Evolutionary conservation across 1,284 basidiomycete genomes (phyloP).

Genomic region (Cutaneotrichosporon spelunceum): DNA sequence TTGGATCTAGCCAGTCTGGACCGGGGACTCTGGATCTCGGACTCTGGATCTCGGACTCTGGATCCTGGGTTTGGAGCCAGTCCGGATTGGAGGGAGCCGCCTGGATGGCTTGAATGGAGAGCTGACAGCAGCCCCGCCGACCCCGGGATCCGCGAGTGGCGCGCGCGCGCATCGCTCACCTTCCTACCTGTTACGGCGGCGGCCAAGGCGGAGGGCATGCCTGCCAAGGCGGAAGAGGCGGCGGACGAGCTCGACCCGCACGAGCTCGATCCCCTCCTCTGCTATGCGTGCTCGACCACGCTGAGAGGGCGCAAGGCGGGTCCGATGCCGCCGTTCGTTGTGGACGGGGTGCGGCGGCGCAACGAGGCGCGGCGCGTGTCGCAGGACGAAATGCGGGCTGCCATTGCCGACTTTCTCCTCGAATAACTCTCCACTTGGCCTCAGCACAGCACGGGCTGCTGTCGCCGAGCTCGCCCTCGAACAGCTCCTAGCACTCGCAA

Average conservation of each 20-base stretch:
- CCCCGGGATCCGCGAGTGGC: slow-evolving; percentile 67
- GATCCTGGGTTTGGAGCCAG: too few relatives aligned
- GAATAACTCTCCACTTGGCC: too few relatives aligned
- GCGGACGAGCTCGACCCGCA: too few relatives aligned
- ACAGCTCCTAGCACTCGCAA: too few relatives aligned
- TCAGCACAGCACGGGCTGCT: too few relatives aligned
- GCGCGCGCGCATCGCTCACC: slow-evolving; percentile 66
- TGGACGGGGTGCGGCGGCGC: neutral
- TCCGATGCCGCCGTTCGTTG: slow-evolving; percentile 1
- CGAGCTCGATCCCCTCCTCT: slow-evolving; percentile 61
- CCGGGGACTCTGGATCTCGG: too few relatives aligned
- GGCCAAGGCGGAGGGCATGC: too few relatives aligned
- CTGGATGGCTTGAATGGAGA: neutral
- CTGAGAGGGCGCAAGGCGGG: slow-evolving; percentile 39
- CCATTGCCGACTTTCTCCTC: slow-evolving; percentile 37
- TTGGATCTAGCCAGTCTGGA: too few relatives aligned
- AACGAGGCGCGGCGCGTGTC: slow-evolving; percentile 23
- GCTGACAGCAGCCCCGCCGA: slow-evolving; percentile 61
- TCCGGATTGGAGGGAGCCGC: too few relatives aligned
- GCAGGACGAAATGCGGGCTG: slow-evolving; percentile 34
- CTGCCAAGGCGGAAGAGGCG: too few relatives aligned
- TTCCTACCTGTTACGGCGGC: slow-evolving; percentile 57
- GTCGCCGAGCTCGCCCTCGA: too few relatives aligned
- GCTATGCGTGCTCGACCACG: slow-evolving; percentile 71
- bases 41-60: too few relatives aligned